Base-by-base conservation (phyloP, 495 filamentous ascomycete genomes). In the Aspergillus mulundensis region DNA sequence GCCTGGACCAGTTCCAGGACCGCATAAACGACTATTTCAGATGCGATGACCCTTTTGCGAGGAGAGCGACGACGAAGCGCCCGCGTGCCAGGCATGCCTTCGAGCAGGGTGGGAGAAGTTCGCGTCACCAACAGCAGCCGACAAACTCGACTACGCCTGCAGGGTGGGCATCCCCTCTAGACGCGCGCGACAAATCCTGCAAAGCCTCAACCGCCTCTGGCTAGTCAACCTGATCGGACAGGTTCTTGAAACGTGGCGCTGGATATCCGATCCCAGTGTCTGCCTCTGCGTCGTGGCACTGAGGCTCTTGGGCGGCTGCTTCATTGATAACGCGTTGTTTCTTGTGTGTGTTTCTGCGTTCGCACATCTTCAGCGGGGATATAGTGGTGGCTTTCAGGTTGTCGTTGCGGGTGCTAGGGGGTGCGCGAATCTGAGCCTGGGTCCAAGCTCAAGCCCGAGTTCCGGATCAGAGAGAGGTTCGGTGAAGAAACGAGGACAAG, bases 81-180 rank as follows among this genome's bases (percentile, higher is more conserved):
- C 15, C 14, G 38, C 38, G 14, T 40, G 38, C n/a, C 38, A 40
- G 38, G 14, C 15, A 4, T 58, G 56, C 28, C 20, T 58, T 7
- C 56, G 56, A n/a, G 20, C 20, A 3, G 53, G 53, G 12, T 55
- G 53, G 53, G 24, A 51, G 36, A 38, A 15, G 7, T 51, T 11
- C 5, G 19, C 38, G 12, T 3, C 5, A 3, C 38, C 38, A 18
- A 40, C 38, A 18, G 14, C 15, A 2, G 38, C 14, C 14, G 38
- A 40, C 38, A 15, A 40, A 18, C n/a, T 40, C 14, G n/a, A 40
- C 5, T 40, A 16, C n/a, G 38, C 38, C 14, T 40, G 38, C n/a
- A 10, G 38, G 3, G 8, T 18, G 38, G 18, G 8, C 38, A 16
- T 40, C n/a, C 8, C 38, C 3, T 40, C 38, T 2, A 16, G 15